Evolutionary conservation across 2,329 filamentous ascomycete species (phyloP).

Genomic region (Claviceps fusiformis): DNA sequence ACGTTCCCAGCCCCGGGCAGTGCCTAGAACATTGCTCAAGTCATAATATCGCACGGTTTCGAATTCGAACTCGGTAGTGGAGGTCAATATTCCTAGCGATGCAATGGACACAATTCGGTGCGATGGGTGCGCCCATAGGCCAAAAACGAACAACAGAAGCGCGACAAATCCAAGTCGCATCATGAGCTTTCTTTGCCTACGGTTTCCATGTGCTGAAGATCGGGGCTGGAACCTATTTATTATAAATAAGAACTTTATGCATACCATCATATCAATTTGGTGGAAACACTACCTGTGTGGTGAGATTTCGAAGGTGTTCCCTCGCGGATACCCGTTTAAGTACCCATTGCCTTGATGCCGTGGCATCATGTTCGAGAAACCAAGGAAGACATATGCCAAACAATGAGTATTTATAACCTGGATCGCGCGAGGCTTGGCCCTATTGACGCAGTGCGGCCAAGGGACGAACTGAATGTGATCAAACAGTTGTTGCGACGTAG

Average conservation of each 20-base stretch:
- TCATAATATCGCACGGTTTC: conserved; percentile 98
- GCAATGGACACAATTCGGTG: conserved; percentile 46
- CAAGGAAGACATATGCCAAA: conserved; percentile 16
- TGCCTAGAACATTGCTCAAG: conserved; percentile 79
- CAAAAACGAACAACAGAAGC: conserved; percentile 48
- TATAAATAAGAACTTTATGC: background rate
- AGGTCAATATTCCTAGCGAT: conserved; percentile 58
- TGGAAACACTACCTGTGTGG: conserved; percentile 57
- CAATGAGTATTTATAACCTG: background rate
- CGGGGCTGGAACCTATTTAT: conserved; percentile 58
- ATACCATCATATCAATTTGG: background rate
- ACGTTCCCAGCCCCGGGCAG: conserved; percentile 85
- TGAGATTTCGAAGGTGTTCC: conserved; percentile 72
- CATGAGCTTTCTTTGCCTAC: conserved; percentile 61
- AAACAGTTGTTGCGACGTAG: background rate
- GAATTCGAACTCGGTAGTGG: conserved; percentile 59
- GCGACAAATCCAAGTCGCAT: conserved; percentile 49
- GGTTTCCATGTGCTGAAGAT: conserved; percentile 54
- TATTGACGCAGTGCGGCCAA: background rate
- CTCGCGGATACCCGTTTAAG: conserved; percentile 70
- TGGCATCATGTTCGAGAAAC: conserved; percentile 59
- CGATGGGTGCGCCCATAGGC: conserved; percentile 63
- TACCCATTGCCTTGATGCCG: conserved; percentile 64
- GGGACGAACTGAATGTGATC: background rate
- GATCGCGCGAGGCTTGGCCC: background rate